Conservation (phyloP, 306 rosid species). For the Urtica urens region DNA sequence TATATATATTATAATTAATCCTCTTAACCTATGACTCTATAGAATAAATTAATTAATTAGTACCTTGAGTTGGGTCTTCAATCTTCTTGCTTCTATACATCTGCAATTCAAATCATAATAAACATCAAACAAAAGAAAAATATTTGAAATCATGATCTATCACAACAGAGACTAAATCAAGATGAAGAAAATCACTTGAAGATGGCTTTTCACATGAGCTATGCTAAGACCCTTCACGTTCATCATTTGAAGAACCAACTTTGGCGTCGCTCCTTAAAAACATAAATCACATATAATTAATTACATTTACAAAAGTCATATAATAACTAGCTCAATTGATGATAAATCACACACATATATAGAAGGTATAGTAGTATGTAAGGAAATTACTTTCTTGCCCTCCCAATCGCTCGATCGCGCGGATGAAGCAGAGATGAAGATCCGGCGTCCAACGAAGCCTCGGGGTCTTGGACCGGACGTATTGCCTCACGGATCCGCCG, state of each 20-base stretch:
- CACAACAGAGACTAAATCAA: background rate
- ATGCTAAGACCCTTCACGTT: slow-evolving; percentile 41
- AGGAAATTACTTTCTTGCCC: slow-evolving; percentile 31
- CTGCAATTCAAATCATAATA: slow-evolving; percentile 9
- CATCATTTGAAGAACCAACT: slow-evolving; percentile 39
- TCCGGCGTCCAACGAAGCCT: slow-evolving; percentile 43
- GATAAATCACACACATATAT: background rate
- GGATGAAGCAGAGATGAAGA: slow-evolving; percentile 33
- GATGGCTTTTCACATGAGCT: slow-evolving; percentile 45
- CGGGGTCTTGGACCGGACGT: slow-evolving; percentile 34
- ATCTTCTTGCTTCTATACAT: slow-evolving; percentile 42
- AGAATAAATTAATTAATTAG: no score
- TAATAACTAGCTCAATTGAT: background rate
- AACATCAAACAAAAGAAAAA: background rate
- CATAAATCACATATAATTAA: background rate
- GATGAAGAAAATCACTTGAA: slow-evolving; percentile 29
- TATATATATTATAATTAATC: background rate
- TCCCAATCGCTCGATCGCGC: slow-evolving; percentile 34
- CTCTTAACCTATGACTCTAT: no score
- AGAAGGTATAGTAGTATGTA: background rate
- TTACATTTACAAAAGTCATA: background rate
- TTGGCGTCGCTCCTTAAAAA: slow-evolving; percentile 41
- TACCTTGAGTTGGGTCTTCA: slow-evolving; percentile 30
- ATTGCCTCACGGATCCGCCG: slow-evolving; percentile 31
- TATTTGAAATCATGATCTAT: background rate